Evolutionary conservation across 345 rosid species (phyloP).

Genomic region (Microcos paniculata): DNA sequence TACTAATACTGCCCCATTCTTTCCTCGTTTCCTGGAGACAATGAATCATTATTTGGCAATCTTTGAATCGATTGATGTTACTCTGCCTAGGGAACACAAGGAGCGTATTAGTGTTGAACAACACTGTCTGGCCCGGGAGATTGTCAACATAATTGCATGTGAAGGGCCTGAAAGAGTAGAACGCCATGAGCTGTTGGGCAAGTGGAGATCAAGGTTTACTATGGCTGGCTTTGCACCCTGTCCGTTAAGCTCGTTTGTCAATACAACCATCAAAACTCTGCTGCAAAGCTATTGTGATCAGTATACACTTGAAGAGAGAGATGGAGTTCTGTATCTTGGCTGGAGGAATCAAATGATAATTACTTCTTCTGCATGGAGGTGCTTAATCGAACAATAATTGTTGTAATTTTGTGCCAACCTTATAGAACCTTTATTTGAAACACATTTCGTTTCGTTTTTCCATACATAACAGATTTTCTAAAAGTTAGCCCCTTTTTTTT

Average conservation of each 20-base stretch:
- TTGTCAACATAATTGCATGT: slow-evolving; percentile 89
- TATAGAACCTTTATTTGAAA: slow-evolving; percentile 2
- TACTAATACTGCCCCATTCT: slow-evolving; percentile 79
- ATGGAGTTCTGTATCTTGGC: slow-evolving; percentile 77
- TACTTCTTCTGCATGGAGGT: slow-evolving; percentile 86
- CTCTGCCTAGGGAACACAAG: slow-evolving; percentile 76
- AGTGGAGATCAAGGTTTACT: slow-evolving; percentile 76
- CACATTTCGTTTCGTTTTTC: slow-evolving; percentile 3
- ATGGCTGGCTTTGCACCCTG: slow-evolving; percentile 91
- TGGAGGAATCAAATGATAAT: slow-evolving; percentile 80
- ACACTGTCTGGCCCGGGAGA: slow-evolving; percentile 93
- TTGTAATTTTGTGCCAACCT: background rate
- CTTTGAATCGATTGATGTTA: slow-evolving; percentile 76
- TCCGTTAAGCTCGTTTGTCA: slow-evolving; percentile 69
- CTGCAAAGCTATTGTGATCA: slow-evolving; percentile 59
- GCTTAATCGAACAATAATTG: background rate
- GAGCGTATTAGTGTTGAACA: slow-evolving; percentile 87
- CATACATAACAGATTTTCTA: background rate
- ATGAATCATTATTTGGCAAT: slow-evolving; percentile 68
- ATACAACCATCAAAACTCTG: slow-evolving; percentile 67
- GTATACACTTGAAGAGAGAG: slow-evolving; percentile 76
- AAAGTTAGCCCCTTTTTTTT: background rate
- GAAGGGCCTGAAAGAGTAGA: slow-evolving; percentile 93
- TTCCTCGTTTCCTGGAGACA: slow-evolving; percentile 69
- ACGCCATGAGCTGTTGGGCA: slow-evolving; percentile 78